These are phyloP conservation scores for Phytophthora tentaculata DNA, from an alignment of 352 stramenopile species.

Conservation along the genomic window DNA sequence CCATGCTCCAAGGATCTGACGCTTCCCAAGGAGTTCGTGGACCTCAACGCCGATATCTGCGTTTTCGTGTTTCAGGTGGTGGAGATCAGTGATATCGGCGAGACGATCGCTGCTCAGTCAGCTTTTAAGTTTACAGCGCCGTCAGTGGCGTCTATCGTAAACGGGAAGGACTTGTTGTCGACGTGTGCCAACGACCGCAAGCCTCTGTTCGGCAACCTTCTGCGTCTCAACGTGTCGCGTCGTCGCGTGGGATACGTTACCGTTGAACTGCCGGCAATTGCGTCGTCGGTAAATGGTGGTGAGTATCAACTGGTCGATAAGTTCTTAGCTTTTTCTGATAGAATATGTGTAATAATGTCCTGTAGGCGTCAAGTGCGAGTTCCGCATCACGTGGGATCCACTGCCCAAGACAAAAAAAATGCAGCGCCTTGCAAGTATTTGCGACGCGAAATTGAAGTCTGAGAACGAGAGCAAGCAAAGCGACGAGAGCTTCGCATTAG, in stretches of 20 bases:
- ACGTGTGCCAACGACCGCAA: slow-evolving; percentile 35
- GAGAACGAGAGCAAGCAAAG: slow-evolving; percentile 24
- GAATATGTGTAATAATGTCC: slow-evolving; percentile 1
- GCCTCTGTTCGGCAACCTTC: slow-evolving; percentile 71
- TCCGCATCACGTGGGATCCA: slow-evolving; percentile 55
- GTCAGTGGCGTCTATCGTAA: slow-evolving; percentile 18
- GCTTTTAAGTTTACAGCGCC: slow-evolving; percentile 51
- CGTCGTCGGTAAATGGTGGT: slow-evolving; percentile 57
- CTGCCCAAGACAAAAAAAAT: slow-evolving; percentile 47
- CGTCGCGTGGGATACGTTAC: slow-evolving; percentile 56
- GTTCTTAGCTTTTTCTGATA: slow-evolving; percentile 5
- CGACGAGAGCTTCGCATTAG: slow-evolving; percentile 40
- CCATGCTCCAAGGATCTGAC: slow-evolving; percentile 65
- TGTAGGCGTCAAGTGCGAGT: slow-evolving; percentile 64
- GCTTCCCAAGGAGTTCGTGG: slow-evolving; percentile 56
- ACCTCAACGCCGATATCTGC: slow-evolving; percentile 47
- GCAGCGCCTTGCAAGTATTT: slow-evolving; percentile 48
- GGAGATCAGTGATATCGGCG: slow-evolving; percentile 56
- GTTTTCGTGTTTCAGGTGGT: slow-evolving; percentile 72
- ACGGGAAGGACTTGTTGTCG: slow-evolving; percentile 57
- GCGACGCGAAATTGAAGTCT: slow-evolving; percentile 42
- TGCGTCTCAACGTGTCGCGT: slow-evolving; percentile 54
- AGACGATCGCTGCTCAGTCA: slow-evolving; percentile 41
- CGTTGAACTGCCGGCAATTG: slow-evolving; percentile 61
- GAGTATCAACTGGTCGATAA: slow-evolving; percentile 13